Base-by-base conservation (phyloP, 805 yeast genomes). In the Nakazawaea laoshanensis region DNA sequence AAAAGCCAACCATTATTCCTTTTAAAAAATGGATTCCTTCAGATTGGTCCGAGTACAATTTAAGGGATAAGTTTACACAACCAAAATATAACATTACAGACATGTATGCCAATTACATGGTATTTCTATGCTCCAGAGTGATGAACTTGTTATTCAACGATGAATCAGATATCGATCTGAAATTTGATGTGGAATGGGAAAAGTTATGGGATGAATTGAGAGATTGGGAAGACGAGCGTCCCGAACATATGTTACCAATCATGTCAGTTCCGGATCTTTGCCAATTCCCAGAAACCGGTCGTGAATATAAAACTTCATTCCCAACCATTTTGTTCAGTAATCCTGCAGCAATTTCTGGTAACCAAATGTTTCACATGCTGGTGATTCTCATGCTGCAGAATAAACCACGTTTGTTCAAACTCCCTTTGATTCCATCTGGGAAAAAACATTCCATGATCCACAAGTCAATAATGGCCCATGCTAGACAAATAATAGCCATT, bases 311-410 rank as follows among this genome's bases (percentile, higher is more conserved):
- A n/a, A 36, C 24, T 7, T 10, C 19, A 8, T 63, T 63, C 39
- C 64, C 66, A 4, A 55, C 53, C 16, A 42, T 53, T 7, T 38
- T 61, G 5, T 61, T 47, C 35, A 49, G 57, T 15, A 59, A 58
- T 37, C 55, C 61, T 1, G 57, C 59, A 1, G 58, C 65, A 0
- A 52, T 57, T 8, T 55, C 59, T 4, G 52, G 59, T 3, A 59
- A 58, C 38, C 65, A 60, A 34, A 30, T 61, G 27, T 60, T 49
- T 36, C 67, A 61, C 32, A 58, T 53, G 60, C 53, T 60, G 3
- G 48, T 55, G 29, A 62, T 62, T 8, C 29, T 62, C 13, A 37
- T 62, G 44, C 48, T 55, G 37, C 65, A 60, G 29, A 58, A 60
- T 32, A 62, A 60, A 37, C 67, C 67, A 15, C 46, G 65, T 24